These are phyloP conservation scores for Bidens hawaiensis DNA, from an alignment of 140 eudicot species.

Conservation along the genomic window DNA sequence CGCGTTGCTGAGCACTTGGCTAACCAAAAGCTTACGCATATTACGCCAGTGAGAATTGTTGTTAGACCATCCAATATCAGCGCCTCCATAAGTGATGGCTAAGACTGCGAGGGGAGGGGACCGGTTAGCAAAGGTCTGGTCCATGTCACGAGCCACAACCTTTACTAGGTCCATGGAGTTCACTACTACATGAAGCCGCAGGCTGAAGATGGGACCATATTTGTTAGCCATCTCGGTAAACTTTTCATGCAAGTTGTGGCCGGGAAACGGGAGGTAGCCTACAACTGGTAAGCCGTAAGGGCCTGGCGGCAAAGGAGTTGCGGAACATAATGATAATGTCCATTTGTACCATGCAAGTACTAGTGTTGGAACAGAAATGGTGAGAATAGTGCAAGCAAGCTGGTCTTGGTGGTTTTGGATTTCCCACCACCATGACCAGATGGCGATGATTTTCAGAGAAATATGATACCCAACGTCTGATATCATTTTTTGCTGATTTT, in stretches of 20 bases:
- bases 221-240: constrained; percentile 12
- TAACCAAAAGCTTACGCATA: constrained; percentile 28
- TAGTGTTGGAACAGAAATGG: not conserved
- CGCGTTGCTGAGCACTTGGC: constrained; percentile 9
- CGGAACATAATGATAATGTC: not conserved
- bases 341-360: not conserved
- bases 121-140: constrained; percentile 23
- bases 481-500: constrained; percentile 3
- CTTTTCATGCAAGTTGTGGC: constrained; percentile 19
- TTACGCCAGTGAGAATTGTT: constrained; percentile 22
- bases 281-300: constrained; percentile 29
- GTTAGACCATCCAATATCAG: constrained; percentile 12
- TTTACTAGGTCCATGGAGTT: constrained; percentile 14
- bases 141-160: constrained; percentile 20
- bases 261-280: constrained; percentile 31
- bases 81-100: constrained; percentile 1
- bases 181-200: constrained; percentile 25
- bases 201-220: constrained; percentile 28
- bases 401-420: not conserved
- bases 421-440: constrained; percentile 32
- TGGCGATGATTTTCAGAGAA: not conserved
- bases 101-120: not conserved
- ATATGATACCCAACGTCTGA: not conserved
- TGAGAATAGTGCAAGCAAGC: constrained; percentile 16
- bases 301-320: constrained; percentile 16